Percentiles rank a stretch among this genome's conserved stretches.
Conservation (phyloP, 2,329 filamentous ascomycete genomes). For the Akanthomyces muscarius region DNA sequence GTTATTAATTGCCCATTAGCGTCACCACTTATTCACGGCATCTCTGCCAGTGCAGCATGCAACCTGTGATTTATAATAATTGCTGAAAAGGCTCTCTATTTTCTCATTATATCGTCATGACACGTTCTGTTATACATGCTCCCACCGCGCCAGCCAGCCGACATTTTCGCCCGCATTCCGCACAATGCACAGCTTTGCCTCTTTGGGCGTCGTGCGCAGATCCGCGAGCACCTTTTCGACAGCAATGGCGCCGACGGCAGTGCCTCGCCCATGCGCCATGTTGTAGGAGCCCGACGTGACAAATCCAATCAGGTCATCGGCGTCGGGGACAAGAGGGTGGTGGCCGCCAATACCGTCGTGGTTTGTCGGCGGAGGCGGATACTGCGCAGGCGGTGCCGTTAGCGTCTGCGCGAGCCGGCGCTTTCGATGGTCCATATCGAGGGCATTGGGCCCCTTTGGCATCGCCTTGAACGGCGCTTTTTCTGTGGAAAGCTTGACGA, state of each 20-base stretch:
- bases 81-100: background rate
- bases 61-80: background rate
- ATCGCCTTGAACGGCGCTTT: slow-evolving; percentile 12
- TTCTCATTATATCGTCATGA: background rate
- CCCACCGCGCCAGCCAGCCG: slow-evolving; percentile 77
- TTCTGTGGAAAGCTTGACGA: slow-evolving; percentile 46
- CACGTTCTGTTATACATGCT: slow-evolving; percentile 47
- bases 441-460: slow-evolving; percentile 17
- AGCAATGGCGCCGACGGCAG: slow-evolving; percentile 69
- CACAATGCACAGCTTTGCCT: slow-evolving; percentile 67
- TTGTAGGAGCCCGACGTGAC: slow-evolving; percentile 84
- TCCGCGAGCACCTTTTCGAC: slow-evolving; percentile 50
- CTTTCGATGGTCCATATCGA: slow-evolving; percentile 37
- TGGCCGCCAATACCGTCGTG: slow-evolving; percentile 44
- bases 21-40: background rate
- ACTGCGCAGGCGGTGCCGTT: slow-evolving; percentile 32
- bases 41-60: background rate
- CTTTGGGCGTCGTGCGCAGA: slow-evolving; percentile 31
- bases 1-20: background rate
- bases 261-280: slow-evolving; percentile 69
- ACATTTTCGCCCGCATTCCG: slow-evolving; percentile 74
- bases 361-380: slow-evolving; percentile 34
- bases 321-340: slow-evolving; percentile 68
- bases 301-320: slow-evolving; percentile 79
- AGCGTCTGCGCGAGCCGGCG: slow-evolving; percentile 47